Percentiles rank a stretch among this genome's conserved stretches.
These are phyloP conservation scores for Paecilomyces sp. DNA, from an alignment of 2,329 filamentous ascomycete genomes.

Conservation along the genomic window DNA sequence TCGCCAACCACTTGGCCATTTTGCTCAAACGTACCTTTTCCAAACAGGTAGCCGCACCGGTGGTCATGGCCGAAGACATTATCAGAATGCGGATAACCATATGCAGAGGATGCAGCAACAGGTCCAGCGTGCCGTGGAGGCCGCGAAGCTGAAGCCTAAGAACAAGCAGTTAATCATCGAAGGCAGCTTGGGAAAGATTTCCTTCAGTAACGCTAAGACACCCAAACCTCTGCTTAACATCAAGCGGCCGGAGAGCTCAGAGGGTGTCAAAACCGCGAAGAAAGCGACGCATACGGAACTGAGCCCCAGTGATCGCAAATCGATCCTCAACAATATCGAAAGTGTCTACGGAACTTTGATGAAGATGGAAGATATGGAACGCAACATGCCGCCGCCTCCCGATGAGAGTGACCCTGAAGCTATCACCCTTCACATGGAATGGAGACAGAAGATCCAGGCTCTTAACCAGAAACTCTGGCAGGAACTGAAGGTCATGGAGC, in stretches of 20 bases:
- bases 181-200: slow-evolving; percentile 93
- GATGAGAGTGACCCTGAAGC: slow-evolving; percentile 61
- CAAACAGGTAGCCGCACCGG: slow-evolving; percentile 84
- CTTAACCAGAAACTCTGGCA: slow-evolving; percentile 78
- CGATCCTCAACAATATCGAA: slow-evolving; percentile 79
- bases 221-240: slow-evolving; percentile 92
- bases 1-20: slow-evolving; percentile 87
- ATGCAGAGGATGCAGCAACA: slow-evolving; percentile 99
- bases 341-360: slow-evolving; percentile 81
- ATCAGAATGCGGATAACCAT: slow-evolving; percentile 85
- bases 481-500: slow-evolving; percentile 85
- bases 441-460: slow-evolving; percentile 63
- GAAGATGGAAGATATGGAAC: slow-evolving; percentile 88
- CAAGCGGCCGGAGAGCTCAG: slow-evolving; percentile 70
- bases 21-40: slow-evolving; percentile 95
- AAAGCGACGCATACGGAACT: slow-evolving; percentile 41
- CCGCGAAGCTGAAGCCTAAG: slow-evolving; percentile 94
- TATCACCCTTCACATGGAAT: slow-evolving; percentile 69
- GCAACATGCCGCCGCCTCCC: slow-evolving; percentile 64
- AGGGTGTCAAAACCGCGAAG: slow-evolving; percentile 47
- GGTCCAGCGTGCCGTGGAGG: slow-evolving; percentile 92
- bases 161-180: slow-evolving; percentile 96
- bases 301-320: slow-evolving; percentile 69
- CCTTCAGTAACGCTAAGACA: slow-evolving; percentile 97
- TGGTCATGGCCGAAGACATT: slow-evolving; percentile 59